Conservation (phyloP, 2,329 filamentous ascomycete species). For the Neocucurbitaria cava region DNA sequence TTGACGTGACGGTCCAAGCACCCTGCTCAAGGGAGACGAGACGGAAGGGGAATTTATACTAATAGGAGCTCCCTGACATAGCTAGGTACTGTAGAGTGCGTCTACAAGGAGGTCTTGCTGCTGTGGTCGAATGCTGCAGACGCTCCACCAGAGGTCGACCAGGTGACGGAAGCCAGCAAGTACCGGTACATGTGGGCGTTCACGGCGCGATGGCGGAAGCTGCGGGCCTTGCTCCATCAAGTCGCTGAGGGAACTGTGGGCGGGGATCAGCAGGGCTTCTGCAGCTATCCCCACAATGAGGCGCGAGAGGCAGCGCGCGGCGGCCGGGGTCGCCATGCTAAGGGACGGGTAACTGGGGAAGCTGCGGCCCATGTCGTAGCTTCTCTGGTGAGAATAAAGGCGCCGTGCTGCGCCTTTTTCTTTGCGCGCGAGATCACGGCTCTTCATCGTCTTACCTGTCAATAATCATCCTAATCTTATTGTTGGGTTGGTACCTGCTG, state of each 20-base stretch:
- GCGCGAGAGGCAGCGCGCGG: constrained; percentile 11
- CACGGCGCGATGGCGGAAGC: constrained; percentile 16
- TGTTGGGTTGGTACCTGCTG: constrained; percentile 16
- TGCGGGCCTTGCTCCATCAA: constrained; percentile 22
- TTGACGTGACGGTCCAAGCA: not conserved
- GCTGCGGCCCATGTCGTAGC: constrained; percentile 6
- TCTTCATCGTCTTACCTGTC: constrained; percentile 16
- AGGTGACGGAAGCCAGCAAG: constrained; percentile 7
- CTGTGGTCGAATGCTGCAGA: constrained; percentile 5
- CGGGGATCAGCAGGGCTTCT: constrained; percentile 30
- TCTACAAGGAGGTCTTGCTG: constrained; percentile 7
- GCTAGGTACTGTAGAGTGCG: too few relatives aligned
- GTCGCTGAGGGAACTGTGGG: constrained; percentile 19
- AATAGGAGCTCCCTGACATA: constrained; percentile 15
- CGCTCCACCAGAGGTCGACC: constrained; percentile 1
- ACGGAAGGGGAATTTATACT: not conserved
- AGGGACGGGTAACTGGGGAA: constrained; percentile 20
- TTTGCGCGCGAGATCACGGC: constrained; percentile 22
- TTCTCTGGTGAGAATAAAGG: constrained; percentile 23
- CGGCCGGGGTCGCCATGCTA: constrained; percentile 16
- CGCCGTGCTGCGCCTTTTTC: constrained; percentile 20
- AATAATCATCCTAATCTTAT: constrained; percentile 16
- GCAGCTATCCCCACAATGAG: constrained; percentile 22
- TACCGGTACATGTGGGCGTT: too few relatives aligned
- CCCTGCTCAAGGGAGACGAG: constrained; percentile 18